phyloP scores from a whole-genome alignment of 805 yeast genomes.

The Kuraishia capsulata region DNA sequence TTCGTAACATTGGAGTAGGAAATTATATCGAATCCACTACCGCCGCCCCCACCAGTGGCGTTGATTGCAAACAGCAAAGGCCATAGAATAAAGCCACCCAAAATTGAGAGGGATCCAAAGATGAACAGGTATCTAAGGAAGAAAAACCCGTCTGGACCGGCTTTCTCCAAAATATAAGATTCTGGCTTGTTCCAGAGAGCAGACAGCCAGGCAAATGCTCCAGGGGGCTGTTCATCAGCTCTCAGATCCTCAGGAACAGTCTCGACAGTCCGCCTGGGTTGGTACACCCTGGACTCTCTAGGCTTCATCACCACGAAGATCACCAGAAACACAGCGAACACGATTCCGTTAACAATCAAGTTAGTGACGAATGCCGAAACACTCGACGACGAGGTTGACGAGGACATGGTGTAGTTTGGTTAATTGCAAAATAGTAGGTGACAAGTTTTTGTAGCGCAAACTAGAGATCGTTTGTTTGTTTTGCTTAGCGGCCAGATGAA shows the following conservation, averaged over 20 bases:
- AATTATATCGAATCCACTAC: slow-evolving; percentile 54
- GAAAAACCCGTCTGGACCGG: slow-evolving; percentile 72
- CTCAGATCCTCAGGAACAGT: slow-evolving; percentile 34
- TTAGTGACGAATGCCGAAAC: slow-evolving; percentile 42
- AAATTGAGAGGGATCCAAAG: slow-evolving; percentile 39
- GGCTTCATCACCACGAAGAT: slow-evolving; percentile 32
- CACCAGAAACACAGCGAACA: slow-evolving; percentile 29
- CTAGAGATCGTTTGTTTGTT: too few species aligned
- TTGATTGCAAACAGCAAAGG: slow-evolving; percentile 68
- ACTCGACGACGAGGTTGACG: slow-evolving; percentile 17
- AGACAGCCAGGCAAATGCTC: slow-evolving; percentile 47
- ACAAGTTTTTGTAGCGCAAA: too few species aligned
- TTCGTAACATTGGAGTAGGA: slow-evolving; percentile 49
- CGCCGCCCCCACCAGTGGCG: slow-evolving; percentile 55
- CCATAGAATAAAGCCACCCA: slow-evolving; percentile 49
- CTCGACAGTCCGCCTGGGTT: slow-evolving; percentile 38
- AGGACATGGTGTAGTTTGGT: too few species aligned
- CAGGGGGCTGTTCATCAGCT: slow-evolving; percentile 34
- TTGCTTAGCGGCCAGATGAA: too few species aligned
- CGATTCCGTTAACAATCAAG: slow-evolving; percentile 32
- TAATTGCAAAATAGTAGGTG: too few species aligned
- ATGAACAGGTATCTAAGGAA: slow-evolving; percentile 57
- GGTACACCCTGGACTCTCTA: slow-evolving; percentile 38
- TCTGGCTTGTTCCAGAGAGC: slow-evolving; percentile 46
- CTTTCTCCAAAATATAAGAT: slow-evolving; percentile 54